phyloP scores from a whole-genome alignment of 106 monocot genomes.

The Chionographis japonica region DNA sequence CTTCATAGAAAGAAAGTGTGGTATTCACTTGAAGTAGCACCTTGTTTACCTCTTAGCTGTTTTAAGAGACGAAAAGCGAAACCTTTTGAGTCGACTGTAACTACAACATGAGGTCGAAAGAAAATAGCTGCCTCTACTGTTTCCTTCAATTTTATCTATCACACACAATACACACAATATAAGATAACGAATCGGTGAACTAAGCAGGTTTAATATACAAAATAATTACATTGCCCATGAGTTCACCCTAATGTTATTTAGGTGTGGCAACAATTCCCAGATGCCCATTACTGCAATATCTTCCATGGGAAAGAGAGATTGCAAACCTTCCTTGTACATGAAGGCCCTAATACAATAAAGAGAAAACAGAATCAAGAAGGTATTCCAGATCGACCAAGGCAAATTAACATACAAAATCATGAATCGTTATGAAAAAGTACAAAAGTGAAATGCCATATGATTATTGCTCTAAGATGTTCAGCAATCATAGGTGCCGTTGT shows the following conservation, averaged over 20 bases:
- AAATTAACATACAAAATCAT: neutral
- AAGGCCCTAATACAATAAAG: constrained; percentile 32
- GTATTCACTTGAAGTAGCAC: neutral
- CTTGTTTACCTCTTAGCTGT: constrained; percentile 48
- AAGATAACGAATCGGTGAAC: neutral
- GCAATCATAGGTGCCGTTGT: too few species aligned
- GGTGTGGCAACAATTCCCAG: constrained; percentile 84
- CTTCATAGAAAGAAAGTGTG: neutral
- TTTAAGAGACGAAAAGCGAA: constrained; percentile 87
- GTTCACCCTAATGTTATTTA: constrained; percentile 69
- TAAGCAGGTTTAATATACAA: neutral
- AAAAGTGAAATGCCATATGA: too few species aligned
- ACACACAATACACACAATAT: constrained; percentile 8
- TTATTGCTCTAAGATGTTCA: too few species aligned
- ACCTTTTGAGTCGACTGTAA: constrained; percentile 93
- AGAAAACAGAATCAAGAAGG: too few species aligned
- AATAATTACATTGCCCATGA: constrained; percentile 9
- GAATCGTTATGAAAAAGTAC: neutral
- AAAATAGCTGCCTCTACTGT: constrained; percentile 42
- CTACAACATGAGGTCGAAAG: constrained; percentile 85
- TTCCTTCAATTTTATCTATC: constrained; percentile 61
- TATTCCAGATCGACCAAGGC: neutral
- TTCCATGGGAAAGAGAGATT: constrained; percentile 88
- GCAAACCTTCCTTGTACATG: constrained; percentile 72
- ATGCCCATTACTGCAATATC: constrained; percentile 95